Evolutionary conservation across 495 filamentous ascomycete genomes (phyloP).

Genomic region (Cercophora scortea): DNA sequence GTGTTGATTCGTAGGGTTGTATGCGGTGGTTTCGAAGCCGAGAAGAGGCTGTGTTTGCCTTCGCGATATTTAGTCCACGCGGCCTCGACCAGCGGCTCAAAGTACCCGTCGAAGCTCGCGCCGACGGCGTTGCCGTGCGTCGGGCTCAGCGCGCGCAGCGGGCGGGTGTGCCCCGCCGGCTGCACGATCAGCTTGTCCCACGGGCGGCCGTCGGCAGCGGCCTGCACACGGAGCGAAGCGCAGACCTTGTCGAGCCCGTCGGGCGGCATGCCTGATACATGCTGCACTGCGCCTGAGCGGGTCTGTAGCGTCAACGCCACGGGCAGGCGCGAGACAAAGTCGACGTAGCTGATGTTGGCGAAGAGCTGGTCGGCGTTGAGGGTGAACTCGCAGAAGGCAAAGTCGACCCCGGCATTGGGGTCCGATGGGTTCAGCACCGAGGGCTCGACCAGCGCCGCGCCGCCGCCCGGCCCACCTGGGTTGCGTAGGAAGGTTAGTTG

Average conservation of each 20-base stretch:
- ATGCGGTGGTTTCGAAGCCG: not conserved
- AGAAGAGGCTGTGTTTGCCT: not conserved
- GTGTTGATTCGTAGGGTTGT: constrained; percentile 29
- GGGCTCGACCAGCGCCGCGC: constrained; percentile 65
- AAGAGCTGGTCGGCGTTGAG: constrained; percentile 62
- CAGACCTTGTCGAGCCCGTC: constrained; percentile 55
- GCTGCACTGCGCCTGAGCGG: constrained; percentile 41
- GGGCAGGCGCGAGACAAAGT: constrained; percentile 61
- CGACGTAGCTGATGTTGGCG: constrained; percentile 72
- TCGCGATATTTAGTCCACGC: constrained; percentile 45
- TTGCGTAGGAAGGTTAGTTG: constrained; percentile 66
- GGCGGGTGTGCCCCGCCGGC: constrained; percentile 32
- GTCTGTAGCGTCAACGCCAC: constrained; percentile 55
- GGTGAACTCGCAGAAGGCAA: constrained; percentile 73
- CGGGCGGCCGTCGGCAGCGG: constrained; percentile 45
- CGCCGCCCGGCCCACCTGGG: constrained; percentile 36
- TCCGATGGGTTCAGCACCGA: constrained; percentile 65
- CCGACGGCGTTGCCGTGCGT: constrained; percentile 56
- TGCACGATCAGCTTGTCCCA: constrained; percentile 62
- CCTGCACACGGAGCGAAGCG: constrained; percentile 45
- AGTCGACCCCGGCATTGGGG: constrained; percentile 54
- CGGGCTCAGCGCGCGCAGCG: constrained; percentile 53
- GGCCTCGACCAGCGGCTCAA: constrained; percentile 51
- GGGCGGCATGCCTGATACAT: constrained; percentile 51
- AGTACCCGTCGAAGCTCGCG: constrained; percentile 55